Conservation (phyloP, 1,284 basidiomycete genomes). For the Schizophyllum amplum region DNA sequence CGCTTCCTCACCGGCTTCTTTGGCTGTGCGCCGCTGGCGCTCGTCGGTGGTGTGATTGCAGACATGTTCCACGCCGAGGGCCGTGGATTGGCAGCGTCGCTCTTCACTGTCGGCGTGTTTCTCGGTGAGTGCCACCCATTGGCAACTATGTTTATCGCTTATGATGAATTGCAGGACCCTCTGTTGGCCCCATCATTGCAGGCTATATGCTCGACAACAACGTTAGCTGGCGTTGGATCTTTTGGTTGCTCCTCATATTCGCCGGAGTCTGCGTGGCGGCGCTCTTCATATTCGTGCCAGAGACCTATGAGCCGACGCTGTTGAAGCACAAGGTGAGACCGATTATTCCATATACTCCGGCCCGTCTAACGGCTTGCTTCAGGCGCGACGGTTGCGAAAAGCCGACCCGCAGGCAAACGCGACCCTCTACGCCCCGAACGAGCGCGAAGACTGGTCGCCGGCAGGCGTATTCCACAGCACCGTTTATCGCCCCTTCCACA, state of each 20-base stretch:
- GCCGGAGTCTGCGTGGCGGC: conserved; percentile 37
- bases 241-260: conserved; percentile 59
- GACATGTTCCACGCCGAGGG: conserved; percentile 56
- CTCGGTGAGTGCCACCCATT: too few species aligned
- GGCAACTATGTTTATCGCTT: too few species aligned
- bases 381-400: conserved; percentile 37
- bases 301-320: conserved; percentile 49
- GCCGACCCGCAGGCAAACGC: conserved; percentile 35
- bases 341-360: neutral
- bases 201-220: conserved; percentile 36
- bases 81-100: conserved; percentile 47
- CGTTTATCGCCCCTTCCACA: conserved; percentile 50
- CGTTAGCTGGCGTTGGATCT: conserved; percentile 51
- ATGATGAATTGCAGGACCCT: too few species aligned
- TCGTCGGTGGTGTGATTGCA: conserved; percentile 38
- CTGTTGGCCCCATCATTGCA: conserved; percentile 49
- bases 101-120: conserved; percentile 58
- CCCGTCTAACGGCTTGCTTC: neutral
- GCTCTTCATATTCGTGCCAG: conserved; percentile 38
- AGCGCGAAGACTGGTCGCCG: conserved; percentile 48
- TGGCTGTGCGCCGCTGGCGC: conserved; percentile 51
- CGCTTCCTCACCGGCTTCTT: conserved; percentile 65
- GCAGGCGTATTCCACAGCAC: conserved; percentile 45
- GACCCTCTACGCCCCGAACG: conserved; percentile 48
- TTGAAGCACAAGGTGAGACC: conserved; percentile 31